These are phyloP conservation scores for Dentipellis sp. DNA, from an alignment of 768 basidiomycete genomes.

Conservation along the genomic window DNA sequence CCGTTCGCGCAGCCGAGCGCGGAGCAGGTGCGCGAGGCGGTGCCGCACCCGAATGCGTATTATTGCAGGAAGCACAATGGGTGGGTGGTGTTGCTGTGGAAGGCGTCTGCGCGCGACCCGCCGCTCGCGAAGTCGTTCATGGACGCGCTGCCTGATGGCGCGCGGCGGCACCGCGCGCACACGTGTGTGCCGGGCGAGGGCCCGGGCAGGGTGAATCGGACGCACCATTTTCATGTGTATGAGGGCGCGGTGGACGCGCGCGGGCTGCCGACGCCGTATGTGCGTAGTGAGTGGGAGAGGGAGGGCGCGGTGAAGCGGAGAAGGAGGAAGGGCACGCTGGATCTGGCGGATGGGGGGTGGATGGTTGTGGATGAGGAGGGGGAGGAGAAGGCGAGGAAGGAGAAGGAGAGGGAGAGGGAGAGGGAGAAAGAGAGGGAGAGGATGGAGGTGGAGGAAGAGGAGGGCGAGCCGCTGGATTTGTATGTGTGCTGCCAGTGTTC, in stretches of 20 bases:
- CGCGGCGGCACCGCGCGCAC: slow-evolving; percentile 33
- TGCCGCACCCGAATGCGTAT: slow-evolving; percentile 77
- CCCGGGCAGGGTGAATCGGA: slow-evolving; percentile 42
- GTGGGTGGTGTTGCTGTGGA: slow-evolving; percentile 72
- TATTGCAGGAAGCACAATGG: slow-evolving; percentile 78
- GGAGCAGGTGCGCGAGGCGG: slow-evolving; percentile 55
- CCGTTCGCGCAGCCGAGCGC: slow-evolving; percentile 34
- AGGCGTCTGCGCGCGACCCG: slow-evolving; percentile 50
- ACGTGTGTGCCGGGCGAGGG: slow-evolving; percentile 48
- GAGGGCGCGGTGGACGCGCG: slow-evolving; percentile 59
- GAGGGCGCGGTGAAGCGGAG: slow-evolving; percentile 40
- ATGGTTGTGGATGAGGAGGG: slow-evolving; percentile 5
- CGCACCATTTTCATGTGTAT: slow-evolving; percentile 80
- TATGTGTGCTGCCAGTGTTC: slow-evolving; percentile 84
- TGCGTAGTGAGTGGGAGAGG: slow-evolving; percentile 50
- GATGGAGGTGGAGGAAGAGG: slow-evolving; percentile 31
- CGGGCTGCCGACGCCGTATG: slow-evolving; percentile 53
- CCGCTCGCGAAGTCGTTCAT: slow-evolving; percentile 50
- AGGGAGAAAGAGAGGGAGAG: slow-evolving; percentile 22
- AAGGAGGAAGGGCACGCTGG: slow-evolving; percentile 38
- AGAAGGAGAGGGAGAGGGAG: slow-evolving; percentile 21
- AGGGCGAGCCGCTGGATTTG: slow-evolving; percentile 57
- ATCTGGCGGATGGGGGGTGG: slow-evolving; percentile 6
- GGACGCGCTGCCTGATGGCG: slow-evolving; percentile 43
- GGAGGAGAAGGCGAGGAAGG: slow-evolving; percentile 12